A percentile compares a stretch with the other conserved stretches of the same genome.
These are phyloP conservation scores for Clonostachys byssicola DNA, from an alignment of 2,329 filamentous ascomycete genomes.

Conservation along the genomic window DNA sequence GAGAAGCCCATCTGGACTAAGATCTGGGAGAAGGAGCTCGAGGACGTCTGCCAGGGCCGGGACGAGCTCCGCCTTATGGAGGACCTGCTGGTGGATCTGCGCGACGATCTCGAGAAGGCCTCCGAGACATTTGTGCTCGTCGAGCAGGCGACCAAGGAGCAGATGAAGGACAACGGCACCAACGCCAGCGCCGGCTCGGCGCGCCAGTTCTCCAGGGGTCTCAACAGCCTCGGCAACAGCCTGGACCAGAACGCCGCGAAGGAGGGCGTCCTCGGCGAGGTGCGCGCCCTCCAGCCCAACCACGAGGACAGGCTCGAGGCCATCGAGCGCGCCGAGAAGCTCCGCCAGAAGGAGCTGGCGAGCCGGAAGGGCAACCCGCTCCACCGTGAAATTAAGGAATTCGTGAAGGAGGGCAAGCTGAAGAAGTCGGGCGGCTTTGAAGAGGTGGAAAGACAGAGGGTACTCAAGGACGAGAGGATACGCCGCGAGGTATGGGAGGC, in stretches of 20 bases:
- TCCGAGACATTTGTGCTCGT: slow-evolving; percentile 90
- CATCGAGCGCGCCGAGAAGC: slow-evolving; percentile 93
- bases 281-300: slow-evolving; percentile 88
- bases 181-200: slow-evolving; percentile 44
- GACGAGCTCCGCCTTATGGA: slow-evolving; percentile 96
- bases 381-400: slow-evolving; percentile 77
- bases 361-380: slow-evolving; percentile 70
- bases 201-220: slow-evolving; percentile 50
- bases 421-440: slow-evolving; percentile 97
- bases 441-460: slow-evolving; percentile 81
- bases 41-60: slow-evolving; percentile 91
- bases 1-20: slow-evolving; percentile 98
- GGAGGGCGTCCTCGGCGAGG: slow-evolving; percentile 87
- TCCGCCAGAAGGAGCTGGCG: slow-evolving; percentile 83
- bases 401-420: slow-evolving; percentile 85
- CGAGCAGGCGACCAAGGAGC: slow-evolving; percentile 97
- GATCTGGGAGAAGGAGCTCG: slow-evolving; percentile 97
- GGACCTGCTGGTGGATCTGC: slow-evolving; percentile 85
- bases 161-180: slow-evolving; percentile 72
- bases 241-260: slow-evolving; percentile 77
- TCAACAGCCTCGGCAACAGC: slow-evolving; percentile 47
- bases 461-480: slow-evolving; percentile 81
- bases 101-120: slow-evolving; percentile 94
- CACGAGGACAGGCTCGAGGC: slow-evolving; percentile 91
- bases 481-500: slow-evolving; percentile 74